These are phyloP conservation scores for Avena sativa DNA, from an alignment of 176 grass and related monocot genomes.

Conservation along the genomic window DNA sequence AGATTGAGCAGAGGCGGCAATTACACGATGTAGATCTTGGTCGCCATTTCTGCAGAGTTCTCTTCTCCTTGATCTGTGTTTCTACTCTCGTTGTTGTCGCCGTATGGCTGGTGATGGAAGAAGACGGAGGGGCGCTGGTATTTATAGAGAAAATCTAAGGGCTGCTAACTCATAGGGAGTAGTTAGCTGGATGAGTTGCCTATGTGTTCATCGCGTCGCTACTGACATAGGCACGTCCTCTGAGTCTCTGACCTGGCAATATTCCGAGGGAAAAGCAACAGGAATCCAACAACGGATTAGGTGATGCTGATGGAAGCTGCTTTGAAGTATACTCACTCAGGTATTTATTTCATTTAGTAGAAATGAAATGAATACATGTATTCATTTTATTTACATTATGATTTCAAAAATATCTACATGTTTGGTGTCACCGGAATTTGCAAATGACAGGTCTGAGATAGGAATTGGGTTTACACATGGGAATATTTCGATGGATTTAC, in stretches of 20 bases:
- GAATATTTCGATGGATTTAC: too few species aligned
- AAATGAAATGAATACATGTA: too few species aligned
- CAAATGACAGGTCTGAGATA: too few species aligned
- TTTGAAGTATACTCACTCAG: background rate
- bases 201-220: constrained; percentile 2
- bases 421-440: too few species aligned
- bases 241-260: too few species aligned
- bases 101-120: background rate
- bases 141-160: background rate
- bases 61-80: background rate
- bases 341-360: too few species aligned
- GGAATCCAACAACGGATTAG: background rate
- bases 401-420: too few species aligned
- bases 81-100: background rate
- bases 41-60: background rate
- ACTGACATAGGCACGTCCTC: background rate
- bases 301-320: background rate
- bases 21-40: constrained; percentile 29
- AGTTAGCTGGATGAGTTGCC: background rate
- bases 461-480: too few species aligned
- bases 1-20: background rate
- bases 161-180: background rate
- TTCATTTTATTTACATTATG: too few species aligned
- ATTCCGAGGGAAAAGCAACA: background rate
- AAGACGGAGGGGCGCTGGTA: background rate